Conservation (phyloP, 768 basidiomycete genomes). For the Boletellus emodensis region DNA sequence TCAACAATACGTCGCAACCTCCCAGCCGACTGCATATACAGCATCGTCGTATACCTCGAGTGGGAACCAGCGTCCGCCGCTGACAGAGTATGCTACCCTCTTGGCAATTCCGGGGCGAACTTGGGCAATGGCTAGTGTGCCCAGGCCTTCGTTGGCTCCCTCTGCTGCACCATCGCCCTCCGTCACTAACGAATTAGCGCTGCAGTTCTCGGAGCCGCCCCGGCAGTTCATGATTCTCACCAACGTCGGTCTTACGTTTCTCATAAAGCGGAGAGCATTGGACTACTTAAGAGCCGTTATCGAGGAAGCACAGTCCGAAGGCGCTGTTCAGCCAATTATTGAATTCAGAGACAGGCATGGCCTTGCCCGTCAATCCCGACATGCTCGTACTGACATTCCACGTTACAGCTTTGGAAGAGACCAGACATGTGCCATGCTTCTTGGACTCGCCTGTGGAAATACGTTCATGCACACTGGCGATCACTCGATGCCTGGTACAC, state of each 20-base stretch:
- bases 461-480: slow-evolving; percentile 67
- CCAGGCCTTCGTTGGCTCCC: slow-evolving; percentile 33
- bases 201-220: slow-evolving; percentile 71
- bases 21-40: slow-evolving; percentile 38
- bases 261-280: slow-evolving; percentile 76
- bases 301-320: slow-evolving; percentile 76
- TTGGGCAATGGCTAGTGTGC: slow-evolving; percentile 73
- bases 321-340: slow-evolving; percentile 71
- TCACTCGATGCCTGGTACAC: slow-evolving; percentile 39
- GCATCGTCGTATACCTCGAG: slow-evolving; percentile 37
- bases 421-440: slow-evolving; percentile 88
- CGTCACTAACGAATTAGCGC: slow-evolving; percentile 74
- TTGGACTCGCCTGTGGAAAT: slow-evolving; percentile 82
- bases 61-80: slow-evolving; percentile 50
- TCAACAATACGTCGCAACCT: slow-evolving; percentile 33
- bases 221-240: slow-evolving; percentile 85
- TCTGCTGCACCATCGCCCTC: slow-evolving; percentile 45
- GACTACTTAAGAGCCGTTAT: slow-evolving; percentile 82
- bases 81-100: slow-evolving; percentile 74
- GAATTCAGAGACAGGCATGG: slow-evolving; percentile 77
- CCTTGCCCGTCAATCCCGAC: background rate
- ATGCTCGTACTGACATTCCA: slow-evolving; percentile 3
- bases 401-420: slow-evolving; percentile 77
- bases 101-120: slow-evolving; percentile 79
- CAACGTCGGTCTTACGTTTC: slow-evolving; percentile 78